Base-by-base conservation (phyloP, 2,329 filamentous ascomycete genomes). In the Kalaharituber pfeilii region DNA sequence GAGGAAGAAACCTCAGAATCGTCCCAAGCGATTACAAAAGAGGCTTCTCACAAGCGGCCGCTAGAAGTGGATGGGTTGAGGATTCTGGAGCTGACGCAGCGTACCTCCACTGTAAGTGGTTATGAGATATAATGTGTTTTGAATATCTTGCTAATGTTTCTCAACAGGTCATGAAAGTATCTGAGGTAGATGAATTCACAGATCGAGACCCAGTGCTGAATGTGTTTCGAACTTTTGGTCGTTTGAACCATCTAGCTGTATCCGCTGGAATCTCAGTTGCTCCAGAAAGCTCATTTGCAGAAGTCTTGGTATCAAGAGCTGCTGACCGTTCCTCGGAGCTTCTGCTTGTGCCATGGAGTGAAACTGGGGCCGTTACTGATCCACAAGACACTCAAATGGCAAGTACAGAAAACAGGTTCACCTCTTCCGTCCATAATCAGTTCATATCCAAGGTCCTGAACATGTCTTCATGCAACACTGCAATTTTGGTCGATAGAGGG, bases 121-220 rank as follows among this genome's bases (percentile, higher is more conserved):
- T n/a, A n/a, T n/a, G n/a, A n/a, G n/a, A n/a, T n/a, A n/a, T n/a
- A n/a, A n/a, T n/a, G n/a, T n/a, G n/a, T n/a, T n/a, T n/a, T n/a
- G n/a, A n/a, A n/a, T n/a, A n/a, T n/a, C n/a, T n/a, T n/a, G n/a
- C n/a, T n/a, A n/a, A n/a, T n/a, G n/a, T n/a, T n/a, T n/a, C n/a
- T n/a, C n/a, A n/a, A n/a, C n/a, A n/a, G n/a, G n/a, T 95, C 62
- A 96, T 96, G 89, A 82, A 86, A 62, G 86, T 94, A 9, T 82
- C 86, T 0, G 86, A 93, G 64, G 75, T 82, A 2, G 82, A 87
- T 36, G 85, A 91, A 50, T 76, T 80, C 57, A 77, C 77, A 25
- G 73, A 76, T 5, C 75, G 77, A 63, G 89, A 96, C 63, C 86
- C 89, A 0, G 81, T 96, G 3, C 79, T 95, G 53, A 94, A 94